These are phyloP conservation scores for Leptodontidium sp. DNA, from an alignment of 2,329 filamentous ascomycete genomes.

Conservation along the genomic window DNA sequence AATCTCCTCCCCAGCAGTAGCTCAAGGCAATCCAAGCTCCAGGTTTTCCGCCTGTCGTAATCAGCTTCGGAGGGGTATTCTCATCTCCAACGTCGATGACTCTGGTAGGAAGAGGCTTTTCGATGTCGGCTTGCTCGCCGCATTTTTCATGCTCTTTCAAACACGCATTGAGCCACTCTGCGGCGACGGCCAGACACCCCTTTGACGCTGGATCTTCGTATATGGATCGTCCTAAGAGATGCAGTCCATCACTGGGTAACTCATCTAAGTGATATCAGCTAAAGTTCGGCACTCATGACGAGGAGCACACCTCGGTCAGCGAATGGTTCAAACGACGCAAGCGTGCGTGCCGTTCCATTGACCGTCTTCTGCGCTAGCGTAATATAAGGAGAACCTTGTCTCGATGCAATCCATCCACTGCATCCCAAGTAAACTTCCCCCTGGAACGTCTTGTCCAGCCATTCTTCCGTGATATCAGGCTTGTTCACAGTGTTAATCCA, in stretches of 20 bases:
- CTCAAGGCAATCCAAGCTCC: constrained; percentile 34
- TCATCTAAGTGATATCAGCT: constrained; percentile 23
- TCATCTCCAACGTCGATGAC: constrained; percentile 33
- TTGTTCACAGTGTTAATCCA: constrained; percentile 29
- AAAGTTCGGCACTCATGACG: not conserved
- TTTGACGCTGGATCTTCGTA: constrained; percentile 29
- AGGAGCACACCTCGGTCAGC: constrained; percentile 30
- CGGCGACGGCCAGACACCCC: constrained; percentile 26
- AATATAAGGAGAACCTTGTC: constrained; percentile 34
- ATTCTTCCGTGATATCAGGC: constrained; percentile 30
- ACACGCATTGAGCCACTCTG: constrained; percentile 31
- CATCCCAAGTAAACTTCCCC: constrained; percentile 33
- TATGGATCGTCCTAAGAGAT: constrained; percentile 30
- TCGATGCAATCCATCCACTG: constrained; percentile 32
- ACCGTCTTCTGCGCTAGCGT: constrained; percentile 26
- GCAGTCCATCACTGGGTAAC: constrained; percentile 24
- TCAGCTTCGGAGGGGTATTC: constrained; percentile 22
- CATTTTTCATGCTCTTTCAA: constrained; percentile 30
- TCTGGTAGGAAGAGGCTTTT: constrained; percentile 26
- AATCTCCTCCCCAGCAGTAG: constrained; percentile 35
- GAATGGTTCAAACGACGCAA: constrained; percentile 35
- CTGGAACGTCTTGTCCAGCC: constrained; percentile 26
- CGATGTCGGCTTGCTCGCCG: not conserved
- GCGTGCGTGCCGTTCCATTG: constrained; percentile 22
- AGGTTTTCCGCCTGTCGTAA: constrained; percentile 17